Evolutionary conservation across 2,329 filamentous ascomycete species (phyloP), one percentile per base, ranked within the genome.

Genomic region (Ascochyta clinopodiicola): DNA sequence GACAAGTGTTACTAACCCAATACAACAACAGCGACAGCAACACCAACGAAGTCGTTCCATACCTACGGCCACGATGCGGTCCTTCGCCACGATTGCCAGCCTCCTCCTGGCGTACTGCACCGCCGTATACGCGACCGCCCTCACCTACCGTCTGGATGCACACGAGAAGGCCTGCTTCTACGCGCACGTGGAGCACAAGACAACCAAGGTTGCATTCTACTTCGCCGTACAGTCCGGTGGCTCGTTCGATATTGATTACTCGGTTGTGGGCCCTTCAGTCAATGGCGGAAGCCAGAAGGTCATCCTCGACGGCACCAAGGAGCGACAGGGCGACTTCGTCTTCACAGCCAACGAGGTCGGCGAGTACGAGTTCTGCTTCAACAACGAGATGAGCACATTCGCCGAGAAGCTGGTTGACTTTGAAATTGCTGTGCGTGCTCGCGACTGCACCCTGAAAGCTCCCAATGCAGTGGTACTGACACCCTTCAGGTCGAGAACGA

Each of bases 191-290:
- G 87, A 92, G 62, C 86, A 90, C 74, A 84, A 86, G 75, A 88
- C 88, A 67, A 86, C 90, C 70, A 99, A 99, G 85, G 83, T 99
- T 66, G 93, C 95, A 44, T 99, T 99, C 75, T 99, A 99, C 82
- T 99, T 99, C 79, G 96, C 95, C 57, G 95, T 99, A 81, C 95
- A 99, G 96, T 94, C 93, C 8, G 95, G 95, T 72, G 96, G 95
- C 68, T 94, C 92, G 27, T 99, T 99, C 80, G 95, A 99, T 81
- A 85, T 99, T 78, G 92, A 98, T 77, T 99, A 96, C 80, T 79
- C 86, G 56, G 94, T 99, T 51, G 85, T 87, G 44, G 92, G 91
- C 19, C 95, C 96, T 25, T 86, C 39, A 10, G 3, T 40, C 29
- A 52, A 46, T 25, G 49, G 48, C 31, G 44, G 22, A 10, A 22